Base-by-base conservation (phyloP, 805 yeast genomes). In the Brettanomyces custersianus region DNA sequence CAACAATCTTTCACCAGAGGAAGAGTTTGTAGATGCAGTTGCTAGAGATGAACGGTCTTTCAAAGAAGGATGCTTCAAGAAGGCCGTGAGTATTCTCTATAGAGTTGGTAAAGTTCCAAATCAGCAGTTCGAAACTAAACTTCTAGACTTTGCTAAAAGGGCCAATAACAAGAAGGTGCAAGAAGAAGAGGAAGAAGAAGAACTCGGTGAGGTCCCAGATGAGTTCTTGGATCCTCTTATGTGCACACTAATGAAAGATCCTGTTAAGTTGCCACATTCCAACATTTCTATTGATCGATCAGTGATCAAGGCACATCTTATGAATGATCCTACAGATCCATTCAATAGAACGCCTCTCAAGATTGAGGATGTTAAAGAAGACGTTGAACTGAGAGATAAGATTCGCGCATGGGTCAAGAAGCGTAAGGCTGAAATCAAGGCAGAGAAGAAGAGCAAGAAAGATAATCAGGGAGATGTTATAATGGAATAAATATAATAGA, bases 321-420 rank as follows among this genome's bases (percentile, higher is more conserved):
- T 92, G 56, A 85, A 90, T 62, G 97, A 92, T 61, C 75, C 95
- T 1, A 92, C 95, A 0, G 99, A 92, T 63, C 99, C 99, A 15
- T 92, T 92, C 64, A 92, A 90, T 59, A 77, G 99, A 60, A 70
- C 77, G 64, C 97, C 97, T 4, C 66, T 92, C 49, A 85, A 75
- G 50, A 59, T 90, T 27, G 96, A 90, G 45, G 96, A 92, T 46
- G 95, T 88, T 20, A 58, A 71, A 17, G 94, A 92, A 15, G 80
- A 88, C 59, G 65, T 61, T 1, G 94, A 80, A 44, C 65, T 88
- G 54, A 78, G 69, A 51, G 50, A 57, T 30, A 70, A 70, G 51
- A 86, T 86, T 37, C 62, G 61, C 30, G 73, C 65, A 23, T 88
- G 77, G 56, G 77, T 70, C 45, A 47, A 39, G 31, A 57, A 62